Evolutionary conservation across 371 early-diverging fungal species (phyloP), one percentile per base, ranked within the genome.

Genomic region (Mortierella sp.): DNA sequence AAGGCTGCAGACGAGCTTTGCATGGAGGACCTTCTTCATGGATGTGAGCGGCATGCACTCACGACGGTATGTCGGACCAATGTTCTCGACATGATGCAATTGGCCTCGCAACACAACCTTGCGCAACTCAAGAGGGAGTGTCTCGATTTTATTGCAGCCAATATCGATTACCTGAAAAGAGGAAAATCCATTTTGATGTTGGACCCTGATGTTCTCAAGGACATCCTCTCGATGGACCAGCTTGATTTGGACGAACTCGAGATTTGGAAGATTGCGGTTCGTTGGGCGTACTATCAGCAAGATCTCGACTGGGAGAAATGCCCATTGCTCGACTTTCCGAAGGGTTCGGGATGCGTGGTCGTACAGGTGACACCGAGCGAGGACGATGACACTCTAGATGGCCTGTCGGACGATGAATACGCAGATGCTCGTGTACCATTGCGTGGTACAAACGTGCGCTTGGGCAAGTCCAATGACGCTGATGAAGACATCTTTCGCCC

Each of bases 201-300:
- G 18, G 76, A 76, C n/a, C 50, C 46, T 0, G 76, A 69, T 49
- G 61, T 58, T 19, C 45, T 76, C 18, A 69, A 65, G 54, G 76
- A 76, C 16, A 65, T 76, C 21, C 41, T 76, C 13, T 61, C 63
- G 10, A 69, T 76, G 76, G 76, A 76, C 24, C 76, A 76, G 3
- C 49, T 76, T n/a, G 76, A 76, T n/a, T n/a, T 76, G 46, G 66
- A 69, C 28, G 76, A 76, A 43, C 45, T 76, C 7, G 76, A 76
- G 66, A 62, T 76, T 23, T 76, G 76, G 76, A 76, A 76, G 62
- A 69, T 76, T 54, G 76, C 70, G 9, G 70, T 76, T 2, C 57
- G 66, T 12, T 76, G 76, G 76, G 55, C 70, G 0, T 76, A 69
- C 39, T 69, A 53, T 42, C 76, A 76, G 26, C 65, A 58, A 38